Evolutionary conservation across 177 flowering plant genomes (phyloP), one percentile per base, ranked within the genome.

Genomic region (Vitis hybrid): DNA sequence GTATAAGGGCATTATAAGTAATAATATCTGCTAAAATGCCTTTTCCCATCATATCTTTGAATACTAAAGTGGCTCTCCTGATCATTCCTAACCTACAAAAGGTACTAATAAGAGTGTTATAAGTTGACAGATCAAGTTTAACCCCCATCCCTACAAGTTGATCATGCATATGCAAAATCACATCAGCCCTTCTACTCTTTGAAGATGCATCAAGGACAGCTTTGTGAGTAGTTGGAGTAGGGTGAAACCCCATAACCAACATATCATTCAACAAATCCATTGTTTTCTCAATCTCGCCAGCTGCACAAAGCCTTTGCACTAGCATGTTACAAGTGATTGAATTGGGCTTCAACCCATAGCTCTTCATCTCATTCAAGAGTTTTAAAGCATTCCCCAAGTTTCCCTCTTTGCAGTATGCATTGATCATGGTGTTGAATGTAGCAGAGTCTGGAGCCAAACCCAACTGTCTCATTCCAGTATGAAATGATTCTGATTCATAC

Each of bases 31-130:
- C 81, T 6, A 66, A 62, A 67, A 91, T 73, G 55, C 92, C 92
- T 56, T 67, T 79, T 65, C 64, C 62, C 11, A 11, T 75, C 99
- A 95, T 95, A 15, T 83, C 84, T 52, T 83, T 60, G 58, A 90
- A 65, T 11, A 85, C 82, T 68, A 63, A 30, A 69, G 75, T 71
- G 54, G 98, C 98, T 73, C 79, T 84, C 57, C 77, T 79, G 21
- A 93, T 89, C 98, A 93, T 93, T 63, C 94, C 90, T 40, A 81
- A 84, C 62, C 82, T 81, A 79, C 97, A 95, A 32, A 95, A 80
- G 66, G 70, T 71, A 24, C 67, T 66, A 14, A 93, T 88, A 19
- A 95, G 91, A 62, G 79, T 80, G 74, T 93, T 90, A 74, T 83
- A 91, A 59, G 74, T 83, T 60, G 18, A 66, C 50, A 10, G 76